Evolutionary conservation across 2,329 filamentous ascomycete species (phyloP), one percentile per base, ranked within the genome.

Genomic region (Fusarium subtropicale): DNA sequence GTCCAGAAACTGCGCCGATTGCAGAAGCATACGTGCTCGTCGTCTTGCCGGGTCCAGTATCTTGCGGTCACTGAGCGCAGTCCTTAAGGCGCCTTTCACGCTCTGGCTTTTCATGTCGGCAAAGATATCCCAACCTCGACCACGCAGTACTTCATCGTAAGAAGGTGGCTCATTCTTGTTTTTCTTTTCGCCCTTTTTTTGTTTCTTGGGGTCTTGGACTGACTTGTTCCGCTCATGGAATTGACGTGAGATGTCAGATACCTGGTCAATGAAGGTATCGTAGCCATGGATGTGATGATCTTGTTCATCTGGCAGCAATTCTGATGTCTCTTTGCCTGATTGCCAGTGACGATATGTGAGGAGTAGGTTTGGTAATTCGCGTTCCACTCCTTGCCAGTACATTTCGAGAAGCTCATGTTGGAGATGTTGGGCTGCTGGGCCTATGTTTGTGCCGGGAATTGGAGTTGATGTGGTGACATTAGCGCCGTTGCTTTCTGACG

Each of bases 191-290:
- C 7, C 0, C 10, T 57, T 42, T 11, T 42, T 13, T n/a, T 31
- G 22, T 0, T 42, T 38, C 5, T 60, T 39, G 2, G 45, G 46
- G 24, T 33, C 12, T 5, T 41, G 56, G 1, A 28, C 15, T 24
- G 50, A 54, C 26, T 66, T 65, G 33, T 76, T 72, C n/a, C 71
- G 69, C 15, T 69, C 58, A 9, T 76, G 71, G 48, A 80, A 78
- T 16, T 71, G 68, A 5, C 75, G 70, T 6, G 76, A 72, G 11
- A 70, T 71, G 12, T 79, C 64, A 54, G 68, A 77, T 33, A 82
- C 77, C 30, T 80, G 76, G 38, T 80, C 76, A 10, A 81, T 48
- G 47, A 81, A 82, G 0, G 79, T 80, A 44, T 81, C 79, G 51
- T 77, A 82, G 11, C 79, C 80, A 58, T 81, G 74, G 8, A 81